Evolutionary conservation across 257 asterid species (phyloP).

Genomic region (Rhazya stricta): DNA sequence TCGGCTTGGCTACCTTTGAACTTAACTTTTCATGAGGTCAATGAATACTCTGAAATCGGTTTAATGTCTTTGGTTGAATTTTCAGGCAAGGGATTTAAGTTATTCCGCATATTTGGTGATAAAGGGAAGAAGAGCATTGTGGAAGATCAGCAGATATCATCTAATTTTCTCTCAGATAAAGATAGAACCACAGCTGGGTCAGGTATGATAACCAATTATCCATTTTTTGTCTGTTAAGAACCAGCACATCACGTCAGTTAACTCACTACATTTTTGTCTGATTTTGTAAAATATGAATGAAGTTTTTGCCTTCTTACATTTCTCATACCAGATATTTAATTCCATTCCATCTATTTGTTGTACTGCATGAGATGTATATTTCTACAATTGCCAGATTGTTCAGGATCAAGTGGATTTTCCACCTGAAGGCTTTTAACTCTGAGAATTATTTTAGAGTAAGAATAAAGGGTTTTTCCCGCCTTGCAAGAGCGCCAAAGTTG

Average conservation of each 20-base stretch:
- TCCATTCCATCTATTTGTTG: background rate
- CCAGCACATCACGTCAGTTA: background rate
- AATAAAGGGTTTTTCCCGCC: background rate
- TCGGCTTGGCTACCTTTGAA: background rate
- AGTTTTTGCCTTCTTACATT: constrained; percentile 1
- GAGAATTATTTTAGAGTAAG: background rate
- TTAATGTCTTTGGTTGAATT: constrained; percentile 9
- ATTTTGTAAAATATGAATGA: background rate
- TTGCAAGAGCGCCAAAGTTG: background rate
- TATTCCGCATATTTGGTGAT: constrained; percentile 36
- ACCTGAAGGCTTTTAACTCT: background rate
- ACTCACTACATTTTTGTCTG: background rate
- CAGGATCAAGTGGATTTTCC: too few relatives aligned
- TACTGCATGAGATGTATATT: background rate
- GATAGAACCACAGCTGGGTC: constrained; percentile 36
- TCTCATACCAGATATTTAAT: background rate
- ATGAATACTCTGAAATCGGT: background rate
- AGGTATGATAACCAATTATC: constrained; percentile 39
- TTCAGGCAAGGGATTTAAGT: constrained; percentile 61
- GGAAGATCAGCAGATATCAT: constrained; percentile 39
- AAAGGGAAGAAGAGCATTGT: constrained; percentile 30
- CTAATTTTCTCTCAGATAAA: constrained; percentile 40
- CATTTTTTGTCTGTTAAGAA: background rate
- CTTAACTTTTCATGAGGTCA: background rate
- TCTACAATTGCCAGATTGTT: background rate